These are phyloP conservation scores for Mycena capillaripes DNA, from an alignment of 768 basidiomycete species.

Conservation along the genomic window DNA sequence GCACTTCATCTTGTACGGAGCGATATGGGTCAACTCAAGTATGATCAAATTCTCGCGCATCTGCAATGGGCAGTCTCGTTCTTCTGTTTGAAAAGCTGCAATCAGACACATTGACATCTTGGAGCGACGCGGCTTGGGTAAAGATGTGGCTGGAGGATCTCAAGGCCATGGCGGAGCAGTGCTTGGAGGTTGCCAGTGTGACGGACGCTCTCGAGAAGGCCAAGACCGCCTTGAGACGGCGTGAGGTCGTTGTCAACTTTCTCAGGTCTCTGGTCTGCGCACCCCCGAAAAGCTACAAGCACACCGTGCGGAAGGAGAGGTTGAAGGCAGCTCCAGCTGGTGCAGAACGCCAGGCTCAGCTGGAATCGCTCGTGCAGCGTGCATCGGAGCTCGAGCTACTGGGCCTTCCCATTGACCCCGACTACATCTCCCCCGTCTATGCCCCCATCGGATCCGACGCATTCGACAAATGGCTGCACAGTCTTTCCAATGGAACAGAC, in stretches of 20 bases:
- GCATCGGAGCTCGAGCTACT: not conserved
- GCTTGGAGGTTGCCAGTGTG: not conserved
- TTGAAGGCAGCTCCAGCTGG: not conserved
- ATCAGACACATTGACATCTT: no score
- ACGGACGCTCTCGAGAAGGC: not conserved
- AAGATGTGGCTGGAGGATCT: no score
- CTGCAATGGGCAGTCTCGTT: no score
- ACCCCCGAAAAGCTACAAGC: not conserved
- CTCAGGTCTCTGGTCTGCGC: not conserved
- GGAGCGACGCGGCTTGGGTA: no score
- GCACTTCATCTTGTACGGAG: no score
- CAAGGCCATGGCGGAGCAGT: not conserved
- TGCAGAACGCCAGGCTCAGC: not conserved
- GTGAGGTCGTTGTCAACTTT: not conserved
- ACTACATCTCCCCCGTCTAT: not conserved
- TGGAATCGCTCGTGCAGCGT: not conserved
- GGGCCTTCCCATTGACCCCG: not conserved
- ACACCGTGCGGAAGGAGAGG: not conserved
- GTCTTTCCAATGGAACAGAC: not conserved
- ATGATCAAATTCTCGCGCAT: no score
- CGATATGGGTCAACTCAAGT: no score
- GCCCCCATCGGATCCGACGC: not conserved
- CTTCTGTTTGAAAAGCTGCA: no score
- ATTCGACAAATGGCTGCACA: not conserved
- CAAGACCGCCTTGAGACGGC: not conserved